Conservation (phyloP, 805 yeast genomes). For the Saccharomycopsis sp. region DNA sequence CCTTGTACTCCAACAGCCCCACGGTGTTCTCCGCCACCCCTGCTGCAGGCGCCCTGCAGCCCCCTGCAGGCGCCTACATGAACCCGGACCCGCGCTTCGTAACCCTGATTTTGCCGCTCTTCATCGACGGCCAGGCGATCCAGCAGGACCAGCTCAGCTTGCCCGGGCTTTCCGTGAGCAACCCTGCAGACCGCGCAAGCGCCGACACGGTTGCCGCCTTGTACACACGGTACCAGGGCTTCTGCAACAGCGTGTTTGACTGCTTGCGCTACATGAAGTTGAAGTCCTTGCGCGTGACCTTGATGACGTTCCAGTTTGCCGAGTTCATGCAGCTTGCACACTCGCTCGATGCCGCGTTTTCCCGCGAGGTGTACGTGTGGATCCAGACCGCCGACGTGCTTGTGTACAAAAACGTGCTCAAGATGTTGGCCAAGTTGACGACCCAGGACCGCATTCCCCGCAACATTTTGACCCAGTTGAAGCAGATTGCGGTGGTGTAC, state of each 20-base stretch:
- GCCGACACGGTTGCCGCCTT: slow-evolving; percentile 56
- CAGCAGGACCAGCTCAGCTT: neutral
- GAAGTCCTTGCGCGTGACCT: slow-evolving; percentile 47
- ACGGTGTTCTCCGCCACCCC: neutral
- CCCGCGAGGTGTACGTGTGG: slow-evolving; percentile 51
- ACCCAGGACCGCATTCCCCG: slow-evolving; percentile 51
- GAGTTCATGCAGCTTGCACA: slow-evolving; percentile 20
- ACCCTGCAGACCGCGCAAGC: slow-evolving; percentile 32
- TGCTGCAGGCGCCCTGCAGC: too few relatives aligned
- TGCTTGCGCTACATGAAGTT: slow-evolving; percentile 61
- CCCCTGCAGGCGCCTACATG: too few relatives aligned
- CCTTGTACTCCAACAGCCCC: neutral
- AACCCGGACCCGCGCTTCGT: neutral
- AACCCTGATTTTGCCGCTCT: neutral
- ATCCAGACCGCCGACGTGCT: slow-evolving; percentile 57
- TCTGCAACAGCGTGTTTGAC: slow-evolving; percentile 59
- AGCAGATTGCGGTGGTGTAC: slow-evolving; percentile 43
- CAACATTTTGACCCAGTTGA: slow-evolving; percentile 47
- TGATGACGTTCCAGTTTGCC: slow-evolving; percentile 51
- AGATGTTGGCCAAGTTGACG: slow-evolving; percentile 55
- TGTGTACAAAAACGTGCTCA: slow-evolving; percentile 49
- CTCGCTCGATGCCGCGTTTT: slow-evolving; percentile 6
- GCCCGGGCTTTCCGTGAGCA: neutral
- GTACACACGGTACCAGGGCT: slow-evolving; percentile 53
- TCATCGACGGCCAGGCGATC: neutral